phyloP scores from a whole-genome alignment of 2,329 filamentous ascomycete species.

The Cephalotrichum gorgonifer region DNA sequence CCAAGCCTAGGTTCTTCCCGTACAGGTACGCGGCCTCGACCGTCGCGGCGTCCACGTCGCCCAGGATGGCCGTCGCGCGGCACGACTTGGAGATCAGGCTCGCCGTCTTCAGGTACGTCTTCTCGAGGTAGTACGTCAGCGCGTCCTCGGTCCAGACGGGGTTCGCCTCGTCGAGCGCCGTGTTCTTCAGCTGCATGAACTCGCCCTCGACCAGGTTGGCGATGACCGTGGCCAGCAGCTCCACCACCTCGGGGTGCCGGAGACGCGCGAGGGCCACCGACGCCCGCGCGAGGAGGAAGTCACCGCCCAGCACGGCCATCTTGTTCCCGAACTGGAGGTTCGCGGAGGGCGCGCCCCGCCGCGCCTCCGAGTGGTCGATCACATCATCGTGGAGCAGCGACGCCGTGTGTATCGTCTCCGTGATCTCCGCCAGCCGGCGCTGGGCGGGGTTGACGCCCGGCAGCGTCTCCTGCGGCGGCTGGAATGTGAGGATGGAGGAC shows the following conservation, averaged over 20 bases:
- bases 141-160: slow-evolving; percentile 83
- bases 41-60: slow-evolving; percentile 63
- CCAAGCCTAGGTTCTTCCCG: slow-evolving; percentile 84
- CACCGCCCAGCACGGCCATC: slow-evolving; percentile 96
- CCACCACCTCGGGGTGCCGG: slow-evolving; percentile 86
- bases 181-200: slow-evolving; percentile 99
- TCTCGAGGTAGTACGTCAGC: slow-evolving; percentile 88
- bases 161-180: slow-evolving; percentile 73
- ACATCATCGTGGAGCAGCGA: slow-evolving; percentile 97
- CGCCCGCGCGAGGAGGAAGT: slow-evolving; percentile 85
- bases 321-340: slow-evolving; percentile 98
- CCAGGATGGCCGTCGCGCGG: slow-evolving; percentile 77
- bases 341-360: slow-evolving; percentile 75
- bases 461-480: slow-evolving; percentile 26
- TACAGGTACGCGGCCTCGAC: slow-evolving; percentile 89
- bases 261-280: slow-evolving; percentile 87
- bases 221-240: slow-evolving; percentile 90
- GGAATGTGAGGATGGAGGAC: slow-evolving; percentile 23
- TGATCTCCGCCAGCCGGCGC: slow-evolving; percentile 86
- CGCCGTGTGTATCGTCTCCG: slow-evolving; percentile 93
- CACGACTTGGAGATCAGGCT: slow-evolving; percentile 95
- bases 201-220: slow-evolving; percentile 96
- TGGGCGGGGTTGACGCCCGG: slow-evolving; percentile 84
- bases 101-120: slow-evolving; percentile 96
- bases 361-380: slow-evolving; percentile 81